A percentile compares a stretch with the other conserved stretches of the same genome.
Conservation (phyloP, 208 protist genomes). For the Leishmania tarentolae region DNA sequence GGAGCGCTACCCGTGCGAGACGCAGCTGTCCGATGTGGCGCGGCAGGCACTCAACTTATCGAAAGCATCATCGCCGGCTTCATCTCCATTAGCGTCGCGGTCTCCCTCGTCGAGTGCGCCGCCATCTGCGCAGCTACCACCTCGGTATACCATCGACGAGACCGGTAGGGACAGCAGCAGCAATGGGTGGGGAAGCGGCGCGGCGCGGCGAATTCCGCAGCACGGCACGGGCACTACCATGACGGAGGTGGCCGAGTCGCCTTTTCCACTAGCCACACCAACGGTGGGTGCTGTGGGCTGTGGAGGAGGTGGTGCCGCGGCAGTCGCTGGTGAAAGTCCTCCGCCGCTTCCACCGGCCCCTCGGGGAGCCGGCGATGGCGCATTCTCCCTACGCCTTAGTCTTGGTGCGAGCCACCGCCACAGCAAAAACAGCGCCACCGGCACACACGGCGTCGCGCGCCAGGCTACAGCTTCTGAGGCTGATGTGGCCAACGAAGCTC, state of each 20-base stretch:
- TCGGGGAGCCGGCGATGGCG: not conserved
- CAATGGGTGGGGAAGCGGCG: not conserved
- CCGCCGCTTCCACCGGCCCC: slow-evolving; percentile 25
- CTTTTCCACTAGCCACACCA: not conserved
- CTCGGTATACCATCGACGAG: not conserved
- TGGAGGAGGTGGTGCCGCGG: not conserved
- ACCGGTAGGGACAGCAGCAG: not conserved
- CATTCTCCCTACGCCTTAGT: not conserved
- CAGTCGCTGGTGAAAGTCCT: slow-evolving; percentile 8
- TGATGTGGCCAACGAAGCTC: not conserved
- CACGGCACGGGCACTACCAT: not conserved
- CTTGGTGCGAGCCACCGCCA: not conserved
- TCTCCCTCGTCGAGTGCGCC: not conserved
- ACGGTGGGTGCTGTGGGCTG: not conserved
- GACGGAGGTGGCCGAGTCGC: not conserved
- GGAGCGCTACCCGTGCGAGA: not conserved
- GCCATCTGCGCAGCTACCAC: not conserved
- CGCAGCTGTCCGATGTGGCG: not conserved
- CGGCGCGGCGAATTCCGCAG: not conserved
- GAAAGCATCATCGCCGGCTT: not conserved
- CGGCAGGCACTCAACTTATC: not conserved
- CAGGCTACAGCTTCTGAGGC: not conserved
- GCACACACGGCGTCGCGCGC: not conserved
- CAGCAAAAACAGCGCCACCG: not conserved
- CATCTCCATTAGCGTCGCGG: not conserved